Evolutionary conservation across 768 basidiomycete species (phyloP).

Genomic region (Psilocybe sp.): DNA sequence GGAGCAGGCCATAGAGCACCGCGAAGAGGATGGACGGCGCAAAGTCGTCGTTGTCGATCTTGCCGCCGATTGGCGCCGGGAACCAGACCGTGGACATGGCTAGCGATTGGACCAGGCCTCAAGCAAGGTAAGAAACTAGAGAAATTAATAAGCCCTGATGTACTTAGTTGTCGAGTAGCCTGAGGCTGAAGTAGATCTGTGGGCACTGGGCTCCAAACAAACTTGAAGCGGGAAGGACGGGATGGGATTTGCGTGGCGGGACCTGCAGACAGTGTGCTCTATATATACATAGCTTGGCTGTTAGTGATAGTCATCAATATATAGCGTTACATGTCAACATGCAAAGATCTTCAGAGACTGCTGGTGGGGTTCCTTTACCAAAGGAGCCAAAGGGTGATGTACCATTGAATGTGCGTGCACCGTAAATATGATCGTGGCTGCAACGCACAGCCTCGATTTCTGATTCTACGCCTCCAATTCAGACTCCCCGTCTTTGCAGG

Average conservation of each 20-base stretch:
- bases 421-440: too few relatives aligned
- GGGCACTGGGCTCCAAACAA: too few relatives aligned
- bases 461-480: too few relatives aligned
- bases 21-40: conserved; percentile 41
- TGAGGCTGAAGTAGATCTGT: too few relatives aligned
- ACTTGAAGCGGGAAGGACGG: background rate
- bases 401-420: too few relatives aligned
- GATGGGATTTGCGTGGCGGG: background rate
- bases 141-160: background rate
- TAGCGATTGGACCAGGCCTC: background rate
- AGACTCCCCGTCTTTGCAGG: too few relatives aligned
- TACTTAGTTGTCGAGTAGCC: too few relatives aligned
- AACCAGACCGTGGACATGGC: conserved; percentile 23
- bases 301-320: background rate
- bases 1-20: conserved; percentile 31
- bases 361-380: too few relatives aligned
- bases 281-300: background rate
- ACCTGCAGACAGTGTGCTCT: too few relatives aligned
- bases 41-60: conserved; percentile 35
- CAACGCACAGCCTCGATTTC: too few relatives aligned
- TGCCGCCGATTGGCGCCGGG: conserved; percentile 44
- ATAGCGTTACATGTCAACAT: background rate
- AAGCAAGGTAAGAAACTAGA: background rate
- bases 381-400: too few relatives aligned
- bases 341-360: background rate